Base-by-base conservation (phyloP, 1,139 yeast genomes). In the Yamadazyma buinensis region DNA sequence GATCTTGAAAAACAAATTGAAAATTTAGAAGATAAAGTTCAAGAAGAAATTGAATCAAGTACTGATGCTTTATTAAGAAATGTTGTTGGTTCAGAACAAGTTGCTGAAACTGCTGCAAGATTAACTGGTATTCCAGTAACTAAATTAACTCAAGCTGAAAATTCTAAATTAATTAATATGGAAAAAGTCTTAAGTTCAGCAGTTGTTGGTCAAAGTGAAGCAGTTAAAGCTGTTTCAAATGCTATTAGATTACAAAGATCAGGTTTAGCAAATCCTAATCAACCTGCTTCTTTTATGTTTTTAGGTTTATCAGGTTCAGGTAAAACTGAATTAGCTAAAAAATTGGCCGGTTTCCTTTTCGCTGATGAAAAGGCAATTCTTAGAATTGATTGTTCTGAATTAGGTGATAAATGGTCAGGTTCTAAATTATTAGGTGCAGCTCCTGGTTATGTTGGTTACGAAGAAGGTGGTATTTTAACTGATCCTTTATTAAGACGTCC, bases 61-160 rank as follows among this genome's bases (percentile, higher is more conserved):
- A 58, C 77, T 27, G 80, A 80, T 37, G 66, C 81, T 14, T 67
- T 92, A 72, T 75, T 87, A 41, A 84, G 78, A 51, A 95, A 92
- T 56, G 92, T 87, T 36, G 99, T 92, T 38, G 92, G 92, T 38
- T 68, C 94, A 15, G 97, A 92, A 40, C 90, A 88, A 48, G 94
- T 92, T 49, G 86, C 97, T 21, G 97, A 92, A 61, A 92, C 97
- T 21, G 97, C 97, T 20, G 97, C 98, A 3, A 77, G 95, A 56
- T 73, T 94, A 49, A 92, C 98, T 10, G 98, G 98, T 56, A 90
- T 92, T 42, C 98, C 98, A n/a, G 97, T 92, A n/a, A 77, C 84
- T 46, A 92, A 92, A 63, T 75, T 92, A 52, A 84, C 95, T 3
- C 96, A 88, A 64, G 95, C 97, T 21, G 99, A 92, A 61, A 92